These are phyloP conservation scores for Cercospora nicotianae DNA, from an alignment of 2,329 filamentous ascomycete species.

Conservation along the genomic window DNA sequence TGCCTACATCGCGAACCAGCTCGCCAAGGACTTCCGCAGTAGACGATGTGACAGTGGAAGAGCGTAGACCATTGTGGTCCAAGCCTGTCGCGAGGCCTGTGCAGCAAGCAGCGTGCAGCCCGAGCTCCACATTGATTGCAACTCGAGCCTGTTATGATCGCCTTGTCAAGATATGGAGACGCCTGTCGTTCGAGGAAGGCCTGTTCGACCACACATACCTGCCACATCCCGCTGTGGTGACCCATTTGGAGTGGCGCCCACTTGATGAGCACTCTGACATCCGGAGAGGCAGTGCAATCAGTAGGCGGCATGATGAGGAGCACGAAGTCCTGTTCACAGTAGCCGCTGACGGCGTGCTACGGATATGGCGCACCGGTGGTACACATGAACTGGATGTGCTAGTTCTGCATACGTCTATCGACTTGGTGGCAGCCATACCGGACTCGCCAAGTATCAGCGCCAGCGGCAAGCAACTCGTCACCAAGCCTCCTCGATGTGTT, in stretches of 20 bases:
- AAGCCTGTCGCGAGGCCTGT: conserved; percentile 70
- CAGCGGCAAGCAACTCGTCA: conserved; percentile 48
- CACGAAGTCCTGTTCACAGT: conserved; percentile 90
- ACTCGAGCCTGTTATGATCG: conserved; percentile 76
- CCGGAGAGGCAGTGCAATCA: conserved; percentile 33
- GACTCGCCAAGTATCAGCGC: conserved; percentile 43
- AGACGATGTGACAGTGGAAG: conserved; percentile 48
- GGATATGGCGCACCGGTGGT: conserved; percentile 81
- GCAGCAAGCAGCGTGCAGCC: conserved; percentile 76
- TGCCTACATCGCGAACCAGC: conserved; percentile 36
- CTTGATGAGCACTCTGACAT: conserved; percentile 67
- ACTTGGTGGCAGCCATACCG: conserved; percentile 68
- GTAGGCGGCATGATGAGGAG: conserved; percentile 35
- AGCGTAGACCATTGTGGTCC: conserved; percentile 62
- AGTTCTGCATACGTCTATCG: conserved; percentile 76
- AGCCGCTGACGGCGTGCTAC: conserved; percentile 74
- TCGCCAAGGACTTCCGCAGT: conserved; percentile 27
- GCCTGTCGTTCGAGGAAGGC: conserved; percentile 81
- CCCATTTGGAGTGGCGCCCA: conserved; percentile 80
- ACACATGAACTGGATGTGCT: conserved; percentile 69
- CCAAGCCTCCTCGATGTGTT: conserved; percentile 59
- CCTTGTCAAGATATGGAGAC: conserved; percentile 89
- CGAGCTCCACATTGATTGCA: conserved; percentile 83
- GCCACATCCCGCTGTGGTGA: conserved; percentile 78
- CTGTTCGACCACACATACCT: conserved; percentile 91